Evolutionary conservation across 306 rosid species (phyloP), one percentile per base, ranked within the genome.

Genomic region (Ammopiptanthus mongolicus): DNA sequence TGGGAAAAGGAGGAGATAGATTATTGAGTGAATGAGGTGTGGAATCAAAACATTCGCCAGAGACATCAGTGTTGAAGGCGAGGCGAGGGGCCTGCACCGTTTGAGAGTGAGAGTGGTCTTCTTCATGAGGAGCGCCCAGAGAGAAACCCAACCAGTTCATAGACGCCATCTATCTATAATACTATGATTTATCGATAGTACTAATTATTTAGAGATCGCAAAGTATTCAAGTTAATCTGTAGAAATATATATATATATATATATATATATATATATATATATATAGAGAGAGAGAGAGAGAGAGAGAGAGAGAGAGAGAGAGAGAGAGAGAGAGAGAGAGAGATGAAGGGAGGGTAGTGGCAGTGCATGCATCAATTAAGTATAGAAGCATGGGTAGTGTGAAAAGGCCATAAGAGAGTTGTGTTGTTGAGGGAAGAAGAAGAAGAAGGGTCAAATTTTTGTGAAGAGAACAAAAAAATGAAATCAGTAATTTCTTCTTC

Each of bases 121-220:
- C 47, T 41, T 41, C 47, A 41, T 84, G 95, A 52, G 95, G 84
- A 2, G 91, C 87, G 18, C n/a, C n/a, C n/a, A 87, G 91, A 63
- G 91, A 89, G 79, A 89, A 89, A 44, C 91, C 91, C 73, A 89
- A 52, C 95, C 95, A 89, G 83, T 87, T 89, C 84, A 89, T 87
- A 3, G 91, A 84, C 64, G 69, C 85, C 90, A 87, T 86, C 7
- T 25, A 11, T 41, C 23, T 78, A 36, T 58, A 5, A 48, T 21
- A 1, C 29, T 29, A 31, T 17, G 15, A 21, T n/a, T n/a, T n/a
- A n/a, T n/a, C n/a, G n/a, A 29, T 29, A 4, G 4, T 29, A 4
- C 33, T 29, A 29, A 29, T 29, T 29, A 29, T 1, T 2, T 56
- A 13, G 14, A 33, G 74, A 60, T 65, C 59, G 42, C 13, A 8